These are phyloP conservation scores for Rhodotorula kratochvilovae DNA, from an alignment of 768 basidiomycete genomes.

Conservation along the genomic window DNA sequence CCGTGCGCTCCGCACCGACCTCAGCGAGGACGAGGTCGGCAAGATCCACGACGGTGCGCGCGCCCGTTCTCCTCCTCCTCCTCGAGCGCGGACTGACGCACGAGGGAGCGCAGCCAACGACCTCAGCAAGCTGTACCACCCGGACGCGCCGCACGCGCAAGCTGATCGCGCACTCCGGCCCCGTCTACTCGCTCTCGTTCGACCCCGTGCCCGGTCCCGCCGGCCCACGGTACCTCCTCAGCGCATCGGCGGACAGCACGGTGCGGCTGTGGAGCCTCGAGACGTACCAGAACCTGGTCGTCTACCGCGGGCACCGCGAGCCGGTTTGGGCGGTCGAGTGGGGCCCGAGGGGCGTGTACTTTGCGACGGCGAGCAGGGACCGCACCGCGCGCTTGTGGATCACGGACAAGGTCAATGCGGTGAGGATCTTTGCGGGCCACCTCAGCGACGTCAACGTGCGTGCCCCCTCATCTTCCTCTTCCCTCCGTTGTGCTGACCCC, in stretches of 20 bases:
- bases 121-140: conserved; percentile 57
- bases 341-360: conserved; percentile 98
- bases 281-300: conserved; percentile 86
- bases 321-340: conserved; percentile 99
- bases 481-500: neutral
- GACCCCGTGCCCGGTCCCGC: conserved; percentile 86
- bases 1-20: conserved; percentile 70
- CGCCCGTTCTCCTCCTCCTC: neutral
- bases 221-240: conserved; percentile 74
- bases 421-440: conserved; percentile 92
- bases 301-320: conserved; percentile 91
- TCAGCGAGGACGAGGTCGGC: conserved; percentile 57
- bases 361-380: conserved; percentile 90
- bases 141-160: conserved; percentile 73
- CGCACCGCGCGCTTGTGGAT: conserved; percentile 93
- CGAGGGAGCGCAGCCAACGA: conserved; percentile 54
- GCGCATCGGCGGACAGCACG: conserved; percentile 86
- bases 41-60: conserved; percentile 60
- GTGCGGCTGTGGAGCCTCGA: conserved; percentile 91
- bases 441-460: conserved; percentile 93
- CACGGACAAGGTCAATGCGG: conserved; percentile 76
- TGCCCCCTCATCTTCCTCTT: conserved; percentile 30
- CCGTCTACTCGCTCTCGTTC: conserved; percentile 89
- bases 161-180: conserved; percentile 92
- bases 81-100: neutral